Base-by-base conservation (phyloP, 768 basidiomycete species). In the Candolleomyces eurysporus region DNA sequence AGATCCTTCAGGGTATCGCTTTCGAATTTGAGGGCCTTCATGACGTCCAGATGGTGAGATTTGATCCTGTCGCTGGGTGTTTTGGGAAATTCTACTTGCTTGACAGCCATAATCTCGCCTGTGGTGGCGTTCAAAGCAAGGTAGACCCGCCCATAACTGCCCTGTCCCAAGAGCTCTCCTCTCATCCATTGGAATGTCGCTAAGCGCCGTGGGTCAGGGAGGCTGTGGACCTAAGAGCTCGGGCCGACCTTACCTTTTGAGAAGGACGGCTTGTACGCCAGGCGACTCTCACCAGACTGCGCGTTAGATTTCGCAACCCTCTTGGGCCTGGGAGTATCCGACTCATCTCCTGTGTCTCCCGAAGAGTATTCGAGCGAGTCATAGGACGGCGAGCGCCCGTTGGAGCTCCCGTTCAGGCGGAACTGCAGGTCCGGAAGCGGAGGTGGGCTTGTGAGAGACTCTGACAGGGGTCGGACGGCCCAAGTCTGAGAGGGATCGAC, bases 1-100 rank as follows among this genome's bases (percentile, higher is more conserved):
- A 99, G 81, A 61, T 97, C 96, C 74, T 96, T 95, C 67, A 98
- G 79, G 4, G 95, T 94, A 76, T 97, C 95, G 70, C 90, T 91
- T 78, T 97, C 96, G 50, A 90, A 83, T 70, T 90, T 89, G 64
- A 97, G 77, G 11, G 93, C 91, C 63, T 91, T 86, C 58, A 94
- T 84, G 66, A 92, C 83, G 63, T 84, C 82, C 56, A 80, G 73
- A 64, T 92, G 86, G 32, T 88, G 81, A 54, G 79, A 73, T 69
- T 91, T 84, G 58, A 79, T 80, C 67, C 84, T 84, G 73, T 94
- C 91, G 65, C 85, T 87, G 19, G 83, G 80, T 16, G 89, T 90
- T 42, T 82, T 81, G 0, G 91, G 92, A 60, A 92, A 79, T 71
- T 97, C 95, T 36, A 97, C 96, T 73, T 96, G 95, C 75, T 98